Evolutionary conservation across 2,329 filamentous ascomycete species (phyloP), one percentile per base, ranked within the genome.

Genomic region (Purpureocillium takamizusanense): DNA sequence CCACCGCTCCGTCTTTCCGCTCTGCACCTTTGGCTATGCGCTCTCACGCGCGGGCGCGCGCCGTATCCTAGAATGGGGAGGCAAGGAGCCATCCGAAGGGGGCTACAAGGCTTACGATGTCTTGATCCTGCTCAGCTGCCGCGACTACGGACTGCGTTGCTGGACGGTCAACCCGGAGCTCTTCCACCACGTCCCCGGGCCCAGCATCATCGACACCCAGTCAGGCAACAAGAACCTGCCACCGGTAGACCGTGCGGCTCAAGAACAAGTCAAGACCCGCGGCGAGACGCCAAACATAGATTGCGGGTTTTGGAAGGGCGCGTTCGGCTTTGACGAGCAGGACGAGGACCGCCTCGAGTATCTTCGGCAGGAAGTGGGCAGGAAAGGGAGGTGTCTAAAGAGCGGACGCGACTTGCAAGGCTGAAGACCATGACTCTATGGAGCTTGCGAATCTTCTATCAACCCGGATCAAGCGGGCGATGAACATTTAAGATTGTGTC

Each of bases 1-100:
- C 13, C 35, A 36, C 35, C 35, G 35, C 35, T 36, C 35, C 35
- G 35, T 36, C 35, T 36, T 36, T 23, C 35, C 35, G 12, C 28
- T 36, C 13, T 36, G 35, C 28, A 36, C 35, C 14, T 36, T 36
- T 15, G 35, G 35, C 23, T 36, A 36, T n/a, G 35, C 35, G 8
- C 12, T 36, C 35, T 30, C 35, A 15, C 35, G 35, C 23, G 21
- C 21, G 8, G 35, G 35, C 14, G 35, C 35, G 28, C 35, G 7
- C 4, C 35, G 35, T 13, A 21, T 36, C 7, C 35, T 36, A 3
- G 25, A 30, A 8, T 8, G 4, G 11, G 35, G 25, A 7, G 15
- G 35, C 11, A 29, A 9, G 5, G 35, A 36, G 35, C 35, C 35
- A 3, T 4, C n/a, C 4, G n/a, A 23, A 4, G 14, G 27, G 4